Percentiles rank a stretch among this genome's conserved stretches.
Evolutionary conservation across 345 rosid genomes (phyloP).

Genomic region (Eucalyptus marginata): DNA sequence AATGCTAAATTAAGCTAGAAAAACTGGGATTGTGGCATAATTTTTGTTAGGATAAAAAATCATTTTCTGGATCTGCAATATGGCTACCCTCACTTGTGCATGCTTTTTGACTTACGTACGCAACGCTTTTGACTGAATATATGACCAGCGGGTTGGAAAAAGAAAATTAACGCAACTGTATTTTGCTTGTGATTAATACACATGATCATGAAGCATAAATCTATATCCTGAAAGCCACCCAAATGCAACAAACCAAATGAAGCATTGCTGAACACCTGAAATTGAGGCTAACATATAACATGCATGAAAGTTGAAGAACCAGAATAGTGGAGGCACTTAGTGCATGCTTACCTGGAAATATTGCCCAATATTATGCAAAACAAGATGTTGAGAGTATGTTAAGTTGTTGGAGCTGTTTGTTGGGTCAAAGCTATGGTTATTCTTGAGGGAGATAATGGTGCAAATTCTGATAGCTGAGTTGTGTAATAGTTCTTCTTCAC

Average conservation of each 20-base stretch:
- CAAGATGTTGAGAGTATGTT: not conserved
- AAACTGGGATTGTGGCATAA: not conserved
- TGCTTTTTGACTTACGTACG: not conserved
- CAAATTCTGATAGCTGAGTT: not conserved
- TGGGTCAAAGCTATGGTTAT: not conserved
- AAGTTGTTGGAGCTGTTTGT: not conserved
- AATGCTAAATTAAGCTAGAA: not conserved
- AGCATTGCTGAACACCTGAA: not conserved
- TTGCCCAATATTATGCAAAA: not conserved
- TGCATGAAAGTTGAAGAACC: not conserved
- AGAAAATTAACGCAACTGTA: not conserved
- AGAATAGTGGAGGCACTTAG: not conserved
- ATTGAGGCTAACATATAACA: not conserved
- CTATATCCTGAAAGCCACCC: not conserved
- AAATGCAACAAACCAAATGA: not conserved
- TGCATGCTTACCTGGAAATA: not conserved
- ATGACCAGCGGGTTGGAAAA: not conserved
- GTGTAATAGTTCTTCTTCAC: not conserved
- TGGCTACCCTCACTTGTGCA: not conserved
- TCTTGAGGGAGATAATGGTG: not conserved
- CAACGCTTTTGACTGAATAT: not conserved
- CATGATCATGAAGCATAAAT: not conserved
- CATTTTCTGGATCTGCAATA: not conserved
- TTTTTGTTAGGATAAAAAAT: not conserved
- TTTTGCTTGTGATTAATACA: not conserved